Base-by-base conservation (phyloP, 192 early-diverging fungal species). In the Coemansia sp. region DNA sequence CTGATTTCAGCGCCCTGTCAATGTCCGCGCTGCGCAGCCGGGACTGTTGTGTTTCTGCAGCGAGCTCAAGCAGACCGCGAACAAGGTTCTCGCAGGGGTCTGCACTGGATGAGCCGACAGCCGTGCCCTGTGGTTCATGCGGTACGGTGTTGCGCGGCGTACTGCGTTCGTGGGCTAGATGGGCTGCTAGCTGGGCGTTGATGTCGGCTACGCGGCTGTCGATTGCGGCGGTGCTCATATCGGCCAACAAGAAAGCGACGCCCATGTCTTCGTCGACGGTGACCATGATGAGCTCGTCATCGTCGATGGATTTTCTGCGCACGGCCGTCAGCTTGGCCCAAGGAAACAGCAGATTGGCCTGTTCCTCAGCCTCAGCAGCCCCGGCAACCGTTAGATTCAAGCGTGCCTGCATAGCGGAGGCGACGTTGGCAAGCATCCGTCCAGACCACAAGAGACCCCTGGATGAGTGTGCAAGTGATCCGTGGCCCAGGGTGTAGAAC, bases 261-360 rank as follows among this genome's bases (percentile, higher is more conserved):
- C 63, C 70, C 41, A 73, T 22, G 37, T 73, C 70, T 1, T 60
- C 54, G 23, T 73, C 70, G 8, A 66, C 52, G 2, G 70, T 73
- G 25, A 64, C 30, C 63, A 73, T 61, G 18, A 73, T 6, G 20
- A 55, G 46, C 17, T 49, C 51, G 7, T 39, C 27, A 4, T 46
- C 58, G 24, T 73, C 70, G 10, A 73, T 48, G 9, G 53, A 25
- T 36, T 73, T 73, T 18, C 29, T 41, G 14, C 70, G 53, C 45
- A 66, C 17, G 23, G 15, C 41, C 14, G 70, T 58, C 4, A 66
- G 33, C n/a, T 53, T 52, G 17, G 11, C 18, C 70, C 70, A 73
- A 8, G 70, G 63, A 33, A 73, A 66, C 11, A 66, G 8, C 42
- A 73, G 41, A 23, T 18, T 15, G 27, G 9, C 27, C 19, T 23